Percentiles rank a stretch among this genome's conserved stretches.
Evolutionary conservation across 805 yeast species (phyloP).

Genomic region (Candida sanyiensis): DNA sequence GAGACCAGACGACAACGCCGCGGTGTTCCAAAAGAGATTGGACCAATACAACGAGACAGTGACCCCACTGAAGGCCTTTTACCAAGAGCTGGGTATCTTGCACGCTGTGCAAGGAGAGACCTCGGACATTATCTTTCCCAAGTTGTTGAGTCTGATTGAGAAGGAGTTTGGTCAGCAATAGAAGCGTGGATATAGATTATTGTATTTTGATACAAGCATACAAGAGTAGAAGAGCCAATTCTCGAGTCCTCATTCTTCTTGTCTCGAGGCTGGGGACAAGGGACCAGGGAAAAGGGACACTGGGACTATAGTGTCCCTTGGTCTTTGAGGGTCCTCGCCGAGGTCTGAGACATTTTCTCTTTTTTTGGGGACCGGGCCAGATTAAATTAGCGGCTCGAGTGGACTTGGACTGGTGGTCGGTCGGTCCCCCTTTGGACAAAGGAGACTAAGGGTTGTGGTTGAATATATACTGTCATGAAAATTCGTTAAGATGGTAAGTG

Average conservation of each 20-base stretch:
- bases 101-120: constrained; percentile 66
- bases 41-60: constrained; percentile 54
- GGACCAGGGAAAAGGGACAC: no score
- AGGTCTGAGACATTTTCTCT: no score
- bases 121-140: constrained; percentile 78
- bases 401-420: no score
- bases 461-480: not conserved
- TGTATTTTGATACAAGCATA: not conserved
- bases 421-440: no score
- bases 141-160: constrained; percentile 41
- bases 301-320: no score
- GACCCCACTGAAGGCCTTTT: constrained; percentile 61
- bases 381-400: no score
- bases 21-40: constrained; percentile 62
- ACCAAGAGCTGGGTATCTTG: constrained; percentile 43
- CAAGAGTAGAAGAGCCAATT: constrained; percentile 5
- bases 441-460: no score
- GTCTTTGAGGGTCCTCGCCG: no score
- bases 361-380: no score
- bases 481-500: no score
- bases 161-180: constrained; percentile 22
- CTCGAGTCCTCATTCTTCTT: no score
- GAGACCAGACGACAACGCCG: constrained; percentile 78
- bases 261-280: no score
- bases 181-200: not conserved